Percentiles rank a stretch among this genome's conserved stretches.
phyloP scores from a whole-genome alignment of 2,329 filamentous ascomycete genomes.

The Paecilomyces variotii region DNA sequence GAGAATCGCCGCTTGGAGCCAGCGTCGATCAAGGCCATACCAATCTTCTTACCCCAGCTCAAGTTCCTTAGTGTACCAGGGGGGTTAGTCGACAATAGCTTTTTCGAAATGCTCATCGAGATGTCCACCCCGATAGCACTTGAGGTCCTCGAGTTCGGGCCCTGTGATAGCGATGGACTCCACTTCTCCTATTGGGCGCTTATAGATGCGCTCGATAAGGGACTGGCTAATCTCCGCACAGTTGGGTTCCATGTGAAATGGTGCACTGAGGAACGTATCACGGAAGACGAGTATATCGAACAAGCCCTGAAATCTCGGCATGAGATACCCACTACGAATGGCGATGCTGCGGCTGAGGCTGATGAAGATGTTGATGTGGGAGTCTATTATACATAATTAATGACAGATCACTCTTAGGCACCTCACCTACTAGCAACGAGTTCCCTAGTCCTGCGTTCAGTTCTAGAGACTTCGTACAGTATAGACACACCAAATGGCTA shows the following conservation, averaged over 20 bases:
- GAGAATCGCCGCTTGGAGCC: conserved; percentile 17
- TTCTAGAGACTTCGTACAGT: no score
- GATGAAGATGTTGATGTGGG: background rate
- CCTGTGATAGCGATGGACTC: conserved; percentile 9
- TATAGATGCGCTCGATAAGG: conserved; percentile 13
- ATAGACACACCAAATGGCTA: no score
- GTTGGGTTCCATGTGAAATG: conserved; percentile 21
- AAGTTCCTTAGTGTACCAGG: conserved; percentile 23
- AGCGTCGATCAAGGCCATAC: conserved; percentile 18
- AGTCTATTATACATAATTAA: background rate
- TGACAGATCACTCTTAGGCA: no score
- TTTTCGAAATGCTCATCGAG: conserved; percentile 18
- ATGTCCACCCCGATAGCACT: conserved; percentile 10
- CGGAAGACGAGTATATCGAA: conserved; percentile 21
- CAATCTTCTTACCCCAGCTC: conserved; percentile 17
- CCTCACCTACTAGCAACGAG: no score
- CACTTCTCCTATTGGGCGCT: conserved; percentile 15
- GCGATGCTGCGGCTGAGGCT: background rate
- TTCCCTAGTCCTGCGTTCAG: no score
- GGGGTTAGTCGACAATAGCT: conserved; percentile 17
- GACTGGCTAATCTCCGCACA: conserved; percentile 16
- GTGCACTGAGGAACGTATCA: conserved; percentile 9
- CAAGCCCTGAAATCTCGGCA: conserved; percentile 15
- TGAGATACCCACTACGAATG: background rate
- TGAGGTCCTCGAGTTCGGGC: conserved; percentile 20